Base-by-base conservation (phyloP, 805 yeast species). In the Candida silvatica region DNA sequence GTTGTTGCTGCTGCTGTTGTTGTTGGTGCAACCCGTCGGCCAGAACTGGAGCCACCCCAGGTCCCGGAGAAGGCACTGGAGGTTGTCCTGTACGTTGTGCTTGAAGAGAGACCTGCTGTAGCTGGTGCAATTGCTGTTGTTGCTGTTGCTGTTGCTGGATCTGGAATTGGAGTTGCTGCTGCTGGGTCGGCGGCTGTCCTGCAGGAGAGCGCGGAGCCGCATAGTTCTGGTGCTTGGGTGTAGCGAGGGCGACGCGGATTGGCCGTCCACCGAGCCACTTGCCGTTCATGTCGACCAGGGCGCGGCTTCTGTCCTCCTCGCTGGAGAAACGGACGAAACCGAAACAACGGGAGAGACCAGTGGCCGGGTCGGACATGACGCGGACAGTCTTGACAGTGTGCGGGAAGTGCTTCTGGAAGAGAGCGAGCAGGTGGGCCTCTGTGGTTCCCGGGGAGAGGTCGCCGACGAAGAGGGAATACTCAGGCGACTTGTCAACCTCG, bases 301-400 rank as follows among this genome's bases (percentile, higher is more conserved):
- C 90, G 25, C 76, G 54, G 37, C 71, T 70, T 46, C 90, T 67
- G 47, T 81, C 90, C 27, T 61, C 68, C 43, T 80, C 86, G 44
- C 73, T 74, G 17, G 80, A 71, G 51, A 82, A 82, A 41, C 94
- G 62, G 19, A 82, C 87, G 57, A 82, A 82, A 0, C 92, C 92
- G 58, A 81, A 81, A 48, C 92, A 80, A 44, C 90, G 64, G 3
- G 86, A 77, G 20, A 79, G 71, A 0, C 88, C 88, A 11, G 81
- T 70, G 5, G 82, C 70, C 3, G 92, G 92, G 51, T 82, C 90
- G 0, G 92, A 81, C 90, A 82, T 82, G 8, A 82, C 90, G 40
- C 92, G 62, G 5, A 82, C 92, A 2, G 92, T 81, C 46, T 80
- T 80, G 27, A 82, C 80, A 6, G 84, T 71, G 34, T 62, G 62